Percentiles rank a stretch among this genome's conserved stretches.
These are phyloP conservation scores for Suillus occidentalis DNA, from an alignment of 768 basidiomycete genomes.

Conservation along the genomic window DNA sequence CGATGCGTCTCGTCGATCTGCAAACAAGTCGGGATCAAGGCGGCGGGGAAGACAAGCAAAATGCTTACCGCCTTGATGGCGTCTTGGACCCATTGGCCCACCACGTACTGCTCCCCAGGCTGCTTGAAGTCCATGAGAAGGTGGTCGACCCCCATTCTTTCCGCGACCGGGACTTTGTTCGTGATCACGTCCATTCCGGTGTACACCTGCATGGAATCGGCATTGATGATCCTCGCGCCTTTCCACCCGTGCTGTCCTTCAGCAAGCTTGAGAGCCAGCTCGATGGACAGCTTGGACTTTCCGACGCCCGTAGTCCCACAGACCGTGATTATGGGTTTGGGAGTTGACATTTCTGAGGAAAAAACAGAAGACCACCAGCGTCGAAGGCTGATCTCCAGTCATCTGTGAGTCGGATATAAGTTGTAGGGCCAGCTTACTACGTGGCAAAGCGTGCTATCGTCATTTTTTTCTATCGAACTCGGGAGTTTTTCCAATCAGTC, in stretches of 20 bases:
- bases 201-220: conserved; percentile 98
- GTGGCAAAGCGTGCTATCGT: background rate
- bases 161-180: conserved; percentile 81
- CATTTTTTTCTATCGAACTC: background rate
- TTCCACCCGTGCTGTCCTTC: conserved; percentile 42
- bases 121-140: conserved; percentile 85
- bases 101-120: conserved; percentile 84
- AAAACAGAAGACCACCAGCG: background rate
- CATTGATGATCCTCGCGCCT: conserved; percentile 83
- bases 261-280: conserved; percentile 69
- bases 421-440: background rate
- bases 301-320: conserved; percentile 96
- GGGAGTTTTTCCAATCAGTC: no score
- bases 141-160: conserved; percentile 83
- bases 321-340: conserved; percentile 74
- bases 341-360: conserved; percentile 26
- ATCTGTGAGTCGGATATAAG: background rate
- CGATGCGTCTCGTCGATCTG: conserved; percentile 77
- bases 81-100: conserved; percentile 86
- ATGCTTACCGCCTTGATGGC: conserved; percentile 69
- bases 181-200: conserved; percentile 89
- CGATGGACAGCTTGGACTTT: conserved; percentile 89
- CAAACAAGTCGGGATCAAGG: conserved; percentile 11
- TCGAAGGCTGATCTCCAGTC: background rate
- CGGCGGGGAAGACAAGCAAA: background rate